Evolutionary conservation across 306 rosid genomes (phyloP).

Genomic region (Pyrus communis): DNA sequence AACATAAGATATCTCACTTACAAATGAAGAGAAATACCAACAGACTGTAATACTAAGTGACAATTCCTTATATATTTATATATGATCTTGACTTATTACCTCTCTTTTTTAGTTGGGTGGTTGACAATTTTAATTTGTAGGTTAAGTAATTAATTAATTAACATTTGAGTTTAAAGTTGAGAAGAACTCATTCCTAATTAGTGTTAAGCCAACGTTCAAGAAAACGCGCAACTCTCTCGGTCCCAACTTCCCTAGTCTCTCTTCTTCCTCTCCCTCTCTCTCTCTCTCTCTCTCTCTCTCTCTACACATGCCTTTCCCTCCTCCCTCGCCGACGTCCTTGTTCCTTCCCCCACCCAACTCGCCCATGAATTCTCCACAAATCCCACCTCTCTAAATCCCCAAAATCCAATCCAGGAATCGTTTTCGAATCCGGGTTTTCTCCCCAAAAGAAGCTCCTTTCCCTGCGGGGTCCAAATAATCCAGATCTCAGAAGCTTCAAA

Average conservation of each 20-base stretch:
- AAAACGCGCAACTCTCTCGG: neutral
- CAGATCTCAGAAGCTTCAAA: neutral
- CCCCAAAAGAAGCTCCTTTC: neutral
- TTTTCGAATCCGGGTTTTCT: neutral
- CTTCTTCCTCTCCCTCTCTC: neutral
- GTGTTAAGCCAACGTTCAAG: neutral
- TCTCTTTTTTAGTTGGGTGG: neutral
- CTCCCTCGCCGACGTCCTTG: conserved; percentile 11
- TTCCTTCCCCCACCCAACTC: conserved; percentile 7
- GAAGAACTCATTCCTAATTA: neutral
- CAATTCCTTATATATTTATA: too few species aligned
- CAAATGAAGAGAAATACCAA: too few species aligned
- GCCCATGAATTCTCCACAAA: conserved; percentile 7
- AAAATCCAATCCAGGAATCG: neutral
- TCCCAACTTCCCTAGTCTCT: neutral
- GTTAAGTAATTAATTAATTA: neutral
- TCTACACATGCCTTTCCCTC: conserved; percentile 12
- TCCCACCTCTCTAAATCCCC: neutral
- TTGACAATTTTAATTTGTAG: neutral
- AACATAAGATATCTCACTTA: too few species aligned
- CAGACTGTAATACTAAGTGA: too few species aligned
- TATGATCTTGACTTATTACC: neutral
- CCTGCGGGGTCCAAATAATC: neutral
- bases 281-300: neutral
- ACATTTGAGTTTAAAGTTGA: neutral